Percentiles rank a stretch among this genome's conserved stretches.
Conservation (phyloP, 768 basidiomycete species). For the Tricholoma bakamatsutake region DNA sequence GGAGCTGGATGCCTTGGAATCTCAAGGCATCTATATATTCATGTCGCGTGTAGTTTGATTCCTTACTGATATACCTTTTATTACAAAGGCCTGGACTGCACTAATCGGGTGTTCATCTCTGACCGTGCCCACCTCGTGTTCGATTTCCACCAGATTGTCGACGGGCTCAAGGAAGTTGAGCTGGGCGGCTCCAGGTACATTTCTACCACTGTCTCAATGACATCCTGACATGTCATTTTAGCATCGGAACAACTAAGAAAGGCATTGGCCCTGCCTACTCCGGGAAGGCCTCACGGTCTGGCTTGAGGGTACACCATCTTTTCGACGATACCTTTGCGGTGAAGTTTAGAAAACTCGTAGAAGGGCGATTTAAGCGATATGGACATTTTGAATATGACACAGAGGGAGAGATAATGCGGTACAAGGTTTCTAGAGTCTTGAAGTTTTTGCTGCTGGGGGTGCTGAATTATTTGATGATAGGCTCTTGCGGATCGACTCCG, state of each 20-base stretch:
- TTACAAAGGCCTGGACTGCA: conserved; percentile 75
- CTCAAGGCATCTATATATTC: conserved; percentile 60
- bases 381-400: conserved; percentile 98
- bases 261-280: conserved; percentile 99
- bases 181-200: conserved; percentile 77
- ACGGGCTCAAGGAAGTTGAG: conserved; percentile 97
- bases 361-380: conserved; percentile 96
- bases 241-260: conserved; percentile 96
- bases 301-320: conserved; percentile 93
- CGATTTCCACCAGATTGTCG: conserved; percentile 99
- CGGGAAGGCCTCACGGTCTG: conserved; percentile 93
- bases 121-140: conserved; percentile 97
- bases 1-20: conserved; percentile 82
- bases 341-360: conserved; percentile 94
- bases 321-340: conserved; percentile 83
- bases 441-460: no score
- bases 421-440: conserved; percentile 55
- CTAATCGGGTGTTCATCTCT: conserved; percentile 82
- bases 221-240: conserved; percentile 21
- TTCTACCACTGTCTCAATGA: conserved; percentile 1
- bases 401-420: conserved; percentile 89
- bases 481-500: conserved; percentile 75
- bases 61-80: not conserved
- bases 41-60: not conserved
- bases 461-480: conserved; percentile 29